phyloP scores from a whole-genome alignment of 75 land plant species.

The Ceratopteris richardii region DNA sequence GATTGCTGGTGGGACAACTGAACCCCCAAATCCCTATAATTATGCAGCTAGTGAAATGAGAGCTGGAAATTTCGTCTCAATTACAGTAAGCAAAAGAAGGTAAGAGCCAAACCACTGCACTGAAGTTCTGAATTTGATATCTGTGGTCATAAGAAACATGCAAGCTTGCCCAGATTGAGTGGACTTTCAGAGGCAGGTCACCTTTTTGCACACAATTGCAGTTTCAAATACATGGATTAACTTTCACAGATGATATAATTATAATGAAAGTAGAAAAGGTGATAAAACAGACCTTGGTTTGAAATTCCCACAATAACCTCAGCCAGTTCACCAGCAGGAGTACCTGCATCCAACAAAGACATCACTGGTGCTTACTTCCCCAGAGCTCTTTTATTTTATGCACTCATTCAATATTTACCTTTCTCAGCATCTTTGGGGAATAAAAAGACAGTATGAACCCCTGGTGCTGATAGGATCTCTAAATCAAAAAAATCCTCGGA shows the following conservation, averaged over 20 bases:
- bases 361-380: no score
- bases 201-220: constrained; percentile 29
- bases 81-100: no score
- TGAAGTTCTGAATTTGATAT: constrained; percentile 66
- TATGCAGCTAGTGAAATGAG: no score
- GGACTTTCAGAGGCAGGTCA: constrained; percentile 46
- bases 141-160: constrained; percentile 74
- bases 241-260: background rate
- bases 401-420: constrained; percentile 22
- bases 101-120: constrained; percentile 45
- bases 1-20: constrained; percentile 54
- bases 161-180: constrained; percentile 60
- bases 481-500: constrained; percentile 25
- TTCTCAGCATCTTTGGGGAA: constrained; percentile 59
- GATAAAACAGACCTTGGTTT: constrained; percentile 50
- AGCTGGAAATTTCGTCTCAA: no score
- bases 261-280: background rate
- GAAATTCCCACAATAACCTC: constrained; percentile 74
- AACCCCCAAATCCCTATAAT: constrained; percentile 41
- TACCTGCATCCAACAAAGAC: background rate
- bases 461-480: constrained; percentile 49
- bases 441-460: constrained; percentile 54
- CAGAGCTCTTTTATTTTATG: background rate
- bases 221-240: no score
- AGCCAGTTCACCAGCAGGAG: constrained; percentile 69